phyloP scores from a whole-genome alignment of 306 rosid species.

The Begonia peltatifolia region DNA sequence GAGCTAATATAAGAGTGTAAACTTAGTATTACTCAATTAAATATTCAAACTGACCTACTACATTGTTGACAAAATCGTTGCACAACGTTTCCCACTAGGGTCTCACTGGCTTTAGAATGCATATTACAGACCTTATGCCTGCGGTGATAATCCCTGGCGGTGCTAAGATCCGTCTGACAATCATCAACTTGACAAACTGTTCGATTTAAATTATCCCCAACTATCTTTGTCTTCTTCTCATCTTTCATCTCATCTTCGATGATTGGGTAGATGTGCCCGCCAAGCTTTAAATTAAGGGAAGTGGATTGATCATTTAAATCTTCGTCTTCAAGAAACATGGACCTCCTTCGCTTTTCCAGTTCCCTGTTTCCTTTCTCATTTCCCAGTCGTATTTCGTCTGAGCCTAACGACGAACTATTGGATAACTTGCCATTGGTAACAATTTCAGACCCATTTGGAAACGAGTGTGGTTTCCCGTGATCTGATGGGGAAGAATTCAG shows the following conservation, averaged over 20 bases:
- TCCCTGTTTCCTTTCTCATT: conserved; percentile 45
- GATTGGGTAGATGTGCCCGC: conserved; percentile 33
- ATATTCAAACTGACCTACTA: conserved; percentile 43
- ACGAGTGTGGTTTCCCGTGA: conserved; percentile 34
- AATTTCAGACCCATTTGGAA: conserved; percentile 33
- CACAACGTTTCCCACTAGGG: conserved; percentile 60
- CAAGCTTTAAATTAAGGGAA: conserved; percentile 43
- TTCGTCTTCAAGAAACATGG: conserved; percentile 34
- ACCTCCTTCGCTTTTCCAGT: conserved; percentile 59
- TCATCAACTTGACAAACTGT: conserved; percentile 86
- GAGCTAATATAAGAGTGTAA: too few species aligned
- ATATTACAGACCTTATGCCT: conserved; percentile 85
- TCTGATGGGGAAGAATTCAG: conserved; percentile 34
- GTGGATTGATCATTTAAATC: conserved; percentile 39
- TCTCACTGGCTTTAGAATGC: conserved; percentile 77
- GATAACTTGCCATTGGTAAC: conserved; percentile 38
- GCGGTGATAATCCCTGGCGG: conserved; percentile 69
- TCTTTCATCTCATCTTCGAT: conserved; percentile 47
- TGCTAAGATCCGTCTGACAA: conserved; percentile 71
- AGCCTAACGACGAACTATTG: conserved; percentile 63
- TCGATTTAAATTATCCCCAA: conserved; percentile 41
- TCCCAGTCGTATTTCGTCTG: conserved; percentile 46
- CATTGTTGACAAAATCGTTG: conserved; percentile 97
- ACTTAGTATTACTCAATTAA: too few species aligned
- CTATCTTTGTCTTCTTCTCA: conserved; percentile 60